Evolutionary conservation across 2,329 filamentous ascomycete species (phyloP), one percentile per base, ranked within the genome.

Genomic region (Pseudopyrenochaeta lycopersici): DNA sequence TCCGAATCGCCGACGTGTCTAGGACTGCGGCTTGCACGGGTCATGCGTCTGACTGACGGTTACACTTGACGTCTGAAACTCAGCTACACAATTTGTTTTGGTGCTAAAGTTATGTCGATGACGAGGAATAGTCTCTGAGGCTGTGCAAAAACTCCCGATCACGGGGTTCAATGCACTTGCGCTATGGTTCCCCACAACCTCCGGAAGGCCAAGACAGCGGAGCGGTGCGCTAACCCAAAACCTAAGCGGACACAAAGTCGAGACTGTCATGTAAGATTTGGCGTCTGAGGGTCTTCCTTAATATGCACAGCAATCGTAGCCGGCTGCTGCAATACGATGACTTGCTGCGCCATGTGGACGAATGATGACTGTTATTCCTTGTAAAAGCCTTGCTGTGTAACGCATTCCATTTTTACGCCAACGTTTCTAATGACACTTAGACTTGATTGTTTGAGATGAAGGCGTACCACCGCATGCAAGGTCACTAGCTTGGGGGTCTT

Each of bases 111-210:
- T 45, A 60, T 61, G 56, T 64, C 54, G 49, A 61, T 42, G 56
- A 58, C 33, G 48, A 48, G 29, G 17, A 36, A 41, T 35, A 3
- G 18, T 38, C 29, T 27, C 30, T 27, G 15, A 36, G 36, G 46
- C 52, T 18, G 49, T 54, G 23, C 51, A 51, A 55, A 51, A 65
- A 52, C 52, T 54, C 40, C 55, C 52, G 39, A 55, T 50, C 20
- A 4, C 15, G 31, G 38, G 38, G 36, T 4, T 40, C 43, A 42
- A 42, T 49, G 49, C 46, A 5, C 27, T 38, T 21, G 49, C 60
- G 55, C 56, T 60, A 68, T 72, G 70, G 69, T 70, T 72, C 69
- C 69, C 69, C 70, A 66, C 65, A 52, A 64, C 63, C 52, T 67
- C 68, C 62, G 62, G 56, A 56, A 27, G 31, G 60, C 60, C 57